Percentiles rank a stretch among this genome's conserved stretches.
These are phyloP conservation scores for Geum urbanum DNA, from an alignment of 306 rosid genomes.

Conservation along the genomic window DNA sequence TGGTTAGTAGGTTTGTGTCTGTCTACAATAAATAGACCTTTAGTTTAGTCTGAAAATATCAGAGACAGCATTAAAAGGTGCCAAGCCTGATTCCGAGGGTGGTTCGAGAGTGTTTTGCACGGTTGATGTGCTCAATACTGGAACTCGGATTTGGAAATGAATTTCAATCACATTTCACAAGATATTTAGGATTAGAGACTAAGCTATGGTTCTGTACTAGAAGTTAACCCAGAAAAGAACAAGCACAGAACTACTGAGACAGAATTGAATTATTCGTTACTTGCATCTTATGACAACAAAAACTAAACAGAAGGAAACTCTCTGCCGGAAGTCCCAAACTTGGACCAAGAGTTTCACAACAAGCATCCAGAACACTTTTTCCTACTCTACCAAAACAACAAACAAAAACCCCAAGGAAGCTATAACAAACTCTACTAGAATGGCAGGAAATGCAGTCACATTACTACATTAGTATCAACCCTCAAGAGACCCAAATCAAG, in stretches of 20 bases:
- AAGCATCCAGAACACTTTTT: conserved; percentile 4
- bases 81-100: not conserved
- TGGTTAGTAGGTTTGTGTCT: not conserved
- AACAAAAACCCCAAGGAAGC: no score
- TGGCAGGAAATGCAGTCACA: not conserved
- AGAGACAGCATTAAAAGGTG: no score
- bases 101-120: not conserved
- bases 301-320: not conserved
- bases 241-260: no score
- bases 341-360: not conserved
- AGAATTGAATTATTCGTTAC: conserved; percentile 13
- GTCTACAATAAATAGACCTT: no score
- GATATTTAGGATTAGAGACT: no score
- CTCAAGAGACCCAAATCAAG: conserved; percentile 24
- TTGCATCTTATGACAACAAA: conserved; percentile 4
- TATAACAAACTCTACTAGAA: conserved; percentile 3
- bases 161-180: no score
- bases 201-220: no score
- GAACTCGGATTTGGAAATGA: no score
- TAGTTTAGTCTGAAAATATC: no score
- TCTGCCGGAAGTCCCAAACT: not conserved
- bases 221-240: no score
- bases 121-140: not conserved
- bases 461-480: no score
- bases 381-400: not conserved